Percentiles rank a stretch among this genome's conserved stretches.
phyloP scores from a whole-genome alignment of 2,329 filamentous ascomycete genomes.

The Pseudocercospora crystallina region DNA sequence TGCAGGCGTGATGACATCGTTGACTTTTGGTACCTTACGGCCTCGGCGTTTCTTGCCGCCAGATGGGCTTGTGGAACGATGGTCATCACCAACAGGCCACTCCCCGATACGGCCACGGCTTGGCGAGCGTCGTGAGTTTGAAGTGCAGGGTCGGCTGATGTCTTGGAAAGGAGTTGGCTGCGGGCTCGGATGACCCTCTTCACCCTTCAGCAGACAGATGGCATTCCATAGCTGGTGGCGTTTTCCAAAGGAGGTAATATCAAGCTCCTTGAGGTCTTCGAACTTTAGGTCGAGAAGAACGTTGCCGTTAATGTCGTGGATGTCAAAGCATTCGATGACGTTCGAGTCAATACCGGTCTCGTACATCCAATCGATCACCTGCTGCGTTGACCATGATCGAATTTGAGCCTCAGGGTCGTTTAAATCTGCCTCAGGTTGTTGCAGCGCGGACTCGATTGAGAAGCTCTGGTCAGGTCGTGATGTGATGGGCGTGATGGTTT shows the following conservation, averaged over 20 bases:
- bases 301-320: slow-evolving; percentile 87
- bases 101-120: slow-evolving; percentile 23
- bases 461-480: slow-evolving; percentile 23
- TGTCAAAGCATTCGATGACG: slow-evolving; percentile 79
- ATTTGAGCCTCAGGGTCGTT: slow-evolving; percentile 39
- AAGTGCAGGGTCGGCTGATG: slow-evolving; percentile 45
- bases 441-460: slow-evolving; percentile 31
- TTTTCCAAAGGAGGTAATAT: slow-evolving; percentile 78
- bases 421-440: slow-evolving; percentile 5
- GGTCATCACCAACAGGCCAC: slow-evolving; percentile 27
- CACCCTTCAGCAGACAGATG: slow-evolving; percentile 65
- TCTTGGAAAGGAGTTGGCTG: slow-evolving; percentile 51
- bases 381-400: slow-evolving; percentile 68
- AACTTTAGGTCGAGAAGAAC: slow-evolving; percentile 90
- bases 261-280: slow-evolving; percentile 79
- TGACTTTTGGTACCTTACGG: slow-evolving; percentile 43
- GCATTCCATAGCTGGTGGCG: slow-evolving; percentile 78
- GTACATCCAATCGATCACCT: slow-evolving; percentile 85
- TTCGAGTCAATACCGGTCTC: slow-evolving; percentile 74
- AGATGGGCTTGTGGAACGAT: slow-evolving; percentile 36
- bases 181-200: slow-evolving; percentile 44
- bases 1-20: slow-evolving; percentile 71
- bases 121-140: slow-evolving; percentile 26
- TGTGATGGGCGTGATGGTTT: slow-evolving; percentile 31
- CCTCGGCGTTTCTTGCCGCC: slow-evolving; percentile 37